Conservation (phyloP, 1,139 yeast species). For the Pichia kudriavzevii region DNA sequence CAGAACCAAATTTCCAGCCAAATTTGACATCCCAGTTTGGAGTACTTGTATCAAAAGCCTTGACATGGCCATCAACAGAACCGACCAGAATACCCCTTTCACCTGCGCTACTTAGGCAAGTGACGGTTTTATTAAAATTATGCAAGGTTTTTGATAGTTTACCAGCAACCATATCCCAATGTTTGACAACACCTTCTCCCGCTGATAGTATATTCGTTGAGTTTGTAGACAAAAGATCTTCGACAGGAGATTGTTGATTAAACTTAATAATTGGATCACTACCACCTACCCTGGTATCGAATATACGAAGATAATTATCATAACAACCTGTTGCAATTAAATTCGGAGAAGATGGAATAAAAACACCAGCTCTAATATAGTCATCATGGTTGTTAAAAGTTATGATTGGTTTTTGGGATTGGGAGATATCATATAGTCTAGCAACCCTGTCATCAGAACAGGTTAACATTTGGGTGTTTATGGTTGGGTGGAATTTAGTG, state of each 20-base stretch:
- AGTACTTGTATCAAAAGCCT: conserved; percentile 75
- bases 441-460: conserved; percentile 90
- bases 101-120: conserved; percentile 66
- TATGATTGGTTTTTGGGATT: conserved; percentile 57
- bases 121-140: conserved; percentile 90
- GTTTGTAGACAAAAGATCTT: conserved; percentile 72
- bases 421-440: conserved; percentile 82
- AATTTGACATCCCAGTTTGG: conserved; percentile 82
- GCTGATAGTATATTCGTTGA: conserved; percentile 76
- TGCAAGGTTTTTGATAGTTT: conserved; percentile 53
- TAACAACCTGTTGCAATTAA: conserved; percentile 89
- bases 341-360: conserved; percentile 61
- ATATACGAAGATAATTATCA: conserved; percentile 81
- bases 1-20: conserved; percentile 97
- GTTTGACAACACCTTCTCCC: conserved; percentile 82
- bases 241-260: conserved; percentile 73
- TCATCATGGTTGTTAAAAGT: conserved; percentile 77
- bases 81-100: conserved; percentile 82
- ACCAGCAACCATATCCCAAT: conserved; percentile 88
- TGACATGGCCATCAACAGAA: conserved; percentile 94
- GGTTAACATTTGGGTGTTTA: conserved; percentile 65
- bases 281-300: conserved; percentile 66
- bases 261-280: conserved; percentile 40
- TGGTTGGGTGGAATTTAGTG: conserved; percentile 80
- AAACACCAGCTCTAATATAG: conserved; percentile 77